Conservation (phyloP, 305 asterid species). For the Nicotiana rustica region DNA sequence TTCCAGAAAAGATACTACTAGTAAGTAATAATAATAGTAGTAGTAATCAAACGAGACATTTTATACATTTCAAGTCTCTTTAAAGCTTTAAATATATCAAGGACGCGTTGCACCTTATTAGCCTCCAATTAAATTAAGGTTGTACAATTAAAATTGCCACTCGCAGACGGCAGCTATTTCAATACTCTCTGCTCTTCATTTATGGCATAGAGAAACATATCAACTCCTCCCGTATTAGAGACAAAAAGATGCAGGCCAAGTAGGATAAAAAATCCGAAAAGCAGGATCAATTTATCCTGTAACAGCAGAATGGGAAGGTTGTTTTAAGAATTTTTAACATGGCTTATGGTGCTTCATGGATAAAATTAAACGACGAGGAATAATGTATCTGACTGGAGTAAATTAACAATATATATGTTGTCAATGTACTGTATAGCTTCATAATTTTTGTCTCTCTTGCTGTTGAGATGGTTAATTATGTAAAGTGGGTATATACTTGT, state of each 20-base stretch:
- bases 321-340: too few relatives aligned
- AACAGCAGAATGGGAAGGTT: neutral
- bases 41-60: neutral
- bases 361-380: neutral
- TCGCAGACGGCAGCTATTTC: neutral
- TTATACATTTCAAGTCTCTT: neutral
- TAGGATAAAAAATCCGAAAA: neutral
- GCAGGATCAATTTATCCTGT: neutral
- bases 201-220: neutral
- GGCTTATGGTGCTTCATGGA: too few relatives aligned
- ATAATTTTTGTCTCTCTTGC: neutral
- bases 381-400: neutral
- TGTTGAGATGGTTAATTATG: too few relatives aligned
- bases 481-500: too few relatives aligned
- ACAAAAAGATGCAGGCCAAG: neutral
- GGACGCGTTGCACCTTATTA: neutral
- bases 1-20: neutral
- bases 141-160: neutral
- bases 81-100: conserved; percentile 13
- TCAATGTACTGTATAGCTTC: neutral
- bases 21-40: neutral
- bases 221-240: neutral
- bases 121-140: neutral
- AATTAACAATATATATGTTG: neutral
- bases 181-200: neutral